Evolutionary conservation across 202 grass and related monocot genomes (phyloP).

Genomic region (Panicum virgatum): DNA sequence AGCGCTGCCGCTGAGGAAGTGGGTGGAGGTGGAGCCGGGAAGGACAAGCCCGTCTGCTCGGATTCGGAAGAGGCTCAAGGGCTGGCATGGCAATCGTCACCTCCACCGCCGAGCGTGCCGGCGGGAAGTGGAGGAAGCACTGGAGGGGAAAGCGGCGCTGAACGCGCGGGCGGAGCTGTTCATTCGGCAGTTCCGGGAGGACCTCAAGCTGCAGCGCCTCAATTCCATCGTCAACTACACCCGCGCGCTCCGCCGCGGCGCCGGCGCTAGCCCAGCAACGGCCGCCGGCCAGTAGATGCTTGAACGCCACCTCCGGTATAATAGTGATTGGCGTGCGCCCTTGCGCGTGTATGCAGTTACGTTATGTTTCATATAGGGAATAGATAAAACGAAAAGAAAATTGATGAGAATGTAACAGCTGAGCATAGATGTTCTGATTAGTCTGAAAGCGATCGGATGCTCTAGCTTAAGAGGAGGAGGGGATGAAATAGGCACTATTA

Average conservation of each 20-base stretch:
- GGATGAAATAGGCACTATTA: too few species aligned
- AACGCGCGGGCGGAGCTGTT: constrained; percentile 76
- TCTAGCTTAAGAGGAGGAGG: too few species aligned
- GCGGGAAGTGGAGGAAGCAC: constrained; percentile 26
- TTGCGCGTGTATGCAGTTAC: too few species aligned
- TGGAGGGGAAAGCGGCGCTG: constrained; percentile 51
- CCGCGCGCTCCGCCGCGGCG: constrained; percentile 18
- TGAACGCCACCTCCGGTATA: neutral
- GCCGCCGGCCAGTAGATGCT: neutral
- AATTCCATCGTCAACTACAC: constrained; percentile 80
- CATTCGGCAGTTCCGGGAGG: constrained; percentile 70
- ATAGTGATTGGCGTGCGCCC: too few species aligned
- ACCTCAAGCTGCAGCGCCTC: constrained; percentile 78
- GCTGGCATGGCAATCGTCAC: neutral
- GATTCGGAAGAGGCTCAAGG: neutral
- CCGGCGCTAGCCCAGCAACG: neutral
- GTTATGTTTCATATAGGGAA: too few species aligned
- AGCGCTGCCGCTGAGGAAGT: neutral
- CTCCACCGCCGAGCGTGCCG: neutral
- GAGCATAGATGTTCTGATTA: too few species aligned
- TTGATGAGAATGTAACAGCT: too few species aligned
- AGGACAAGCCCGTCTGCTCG: neutral
- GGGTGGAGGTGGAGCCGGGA: neutral
- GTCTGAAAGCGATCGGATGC: too few species aligned
- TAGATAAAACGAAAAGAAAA: too few species aligned